Evolutionary conservation across 1,284 basidiomycete genomes (phyloP).

Genomic region (Ganoderma lucidum): DNA sequence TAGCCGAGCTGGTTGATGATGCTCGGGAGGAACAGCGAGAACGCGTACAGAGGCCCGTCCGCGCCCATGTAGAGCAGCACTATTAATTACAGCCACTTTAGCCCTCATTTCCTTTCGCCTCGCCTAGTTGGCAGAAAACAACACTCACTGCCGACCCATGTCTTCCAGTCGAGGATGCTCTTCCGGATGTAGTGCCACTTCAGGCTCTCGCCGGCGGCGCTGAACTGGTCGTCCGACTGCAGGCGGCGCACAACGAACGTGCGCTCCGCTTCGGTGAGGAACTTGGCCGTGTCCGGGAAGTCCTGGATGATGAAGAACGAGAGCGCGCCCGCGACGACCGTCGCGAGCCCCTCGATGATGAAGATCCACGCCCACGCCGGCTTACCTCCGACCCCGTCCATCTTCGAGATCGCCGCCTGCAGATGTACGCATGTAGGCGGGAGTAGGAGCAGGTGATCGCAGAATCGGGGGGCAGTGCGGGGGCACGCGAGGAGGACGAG

Average conservation of each 20-base stretch:
- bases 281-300: slow-evolving; percentile 83
- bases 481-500: background rate
- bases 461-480: background rate
- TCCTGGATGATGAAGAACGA: slow-evolving; percentile 85
- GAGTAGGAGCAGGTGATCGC: background rate
- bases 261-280: slow-evolving; percentile 74
- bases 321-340: slow-evolving; percentile 67
- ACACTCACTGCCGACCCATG: slow-evolving; percentile 68
- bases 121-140: background rate
- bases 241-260: slow-evolving; percentile 72
- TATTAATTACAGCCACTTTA: slow-evolving; percentile 32
- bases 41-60: slow-evolving; percentile 76
- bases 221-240: slow-evolving; percentile 76
- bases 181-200: slow-evolving; percentile 67
- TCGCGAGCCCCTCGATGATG: slow-evolving; percentile 70
- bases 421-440: background rate
- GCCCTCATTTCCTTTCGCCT: too few relatives aligned
- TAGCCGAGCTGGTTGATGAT: slow-evolving; percentile 75
- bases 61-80: slow-evolving; percentile 65
- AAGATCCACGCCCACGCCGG: slow-evolving; percentile 77
- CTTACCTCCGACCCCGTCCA: slow-evolving; percentile 73
- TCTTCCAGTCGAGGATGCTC: slow-evolving; percentile 77
- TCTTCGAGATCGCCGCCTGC: slow-evolving; percentile 72
- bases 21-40: slow-evolving; percentile 75
- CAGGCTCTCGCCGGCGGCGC: slow-evolving; percentile 74